phyloP scores from a whole-genome alignment of 768 basidiomycete species.

The Lenzites betulinus region DNA sequence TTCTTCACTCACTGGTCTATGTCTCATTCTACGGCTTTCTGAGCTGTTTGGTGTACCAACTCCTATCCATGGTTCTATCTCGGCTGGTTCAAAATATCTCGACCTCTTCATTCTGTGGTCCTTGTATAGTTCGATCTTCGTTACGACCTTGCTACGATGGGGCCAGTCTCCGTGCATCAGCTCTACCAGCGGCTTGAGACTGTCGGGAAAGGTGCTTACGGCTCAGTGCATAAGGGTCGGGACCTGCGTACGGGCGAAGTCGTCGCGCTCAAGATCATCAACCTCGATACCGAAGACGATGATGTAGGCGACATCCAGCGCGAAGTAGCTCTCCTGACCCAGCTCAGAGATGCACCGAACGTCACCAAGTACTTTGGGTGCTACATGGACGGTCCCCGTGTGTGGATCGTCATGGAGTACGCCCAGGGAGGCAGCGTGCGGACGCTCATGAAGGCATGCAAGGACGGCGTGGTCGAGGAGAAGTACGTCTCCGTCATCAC shows the following conservation, averaged over 20 bases:
- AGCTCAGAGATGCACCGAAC: conserved; percentile 87
- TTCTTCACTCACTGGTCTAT: neutral
- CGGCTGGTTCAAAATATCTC: conserved; percentile 2
- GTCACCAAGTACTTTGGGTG: conserved; percentile 97
- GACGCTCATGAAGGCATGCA: conserved; percentile 88
- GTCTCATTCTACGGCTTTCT: neutral
- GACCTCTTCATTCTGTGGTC: neutral
- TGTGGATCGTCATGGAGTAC: conserved; percentile 99
- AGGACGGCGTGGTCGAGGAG: conserved; percentile 79
- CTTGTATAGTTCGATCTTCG: neutral
- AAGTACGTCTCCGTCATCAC: conserved; percentile 85
- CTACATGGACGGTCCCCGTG: conserved; percentile 89
- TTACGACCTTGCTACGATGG: conserved; percentile 28
- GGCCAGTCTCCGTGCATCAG: conserved; percentile 69
- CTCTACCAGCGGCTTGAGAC: conserved; percentile 86
- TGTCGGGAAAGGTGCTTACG: conserved; percentile 95
- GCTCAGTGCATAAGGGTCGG: conserved; percentile 90
- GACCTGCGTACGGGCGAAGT: conserved; percentile 84
- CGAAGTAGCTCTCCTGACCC: conserved; percentile 89
- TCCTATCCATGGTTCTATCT: conserved; percentile 5
- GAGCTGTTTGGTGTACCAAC: neutral
- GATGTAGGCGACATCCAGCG: conserved; percentile 96
- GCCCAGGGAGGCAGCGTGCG: conserved; percentile 94
- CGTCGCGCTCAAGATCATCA: conserved; percentile 98
- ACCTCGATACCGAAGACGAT: conserved; percentile 95